These are phyloP conservation scores for Boletus barrowsii DNA, from an alignment of 768 basidiomycete genomes.

Conservation along the genomic window DNA sequence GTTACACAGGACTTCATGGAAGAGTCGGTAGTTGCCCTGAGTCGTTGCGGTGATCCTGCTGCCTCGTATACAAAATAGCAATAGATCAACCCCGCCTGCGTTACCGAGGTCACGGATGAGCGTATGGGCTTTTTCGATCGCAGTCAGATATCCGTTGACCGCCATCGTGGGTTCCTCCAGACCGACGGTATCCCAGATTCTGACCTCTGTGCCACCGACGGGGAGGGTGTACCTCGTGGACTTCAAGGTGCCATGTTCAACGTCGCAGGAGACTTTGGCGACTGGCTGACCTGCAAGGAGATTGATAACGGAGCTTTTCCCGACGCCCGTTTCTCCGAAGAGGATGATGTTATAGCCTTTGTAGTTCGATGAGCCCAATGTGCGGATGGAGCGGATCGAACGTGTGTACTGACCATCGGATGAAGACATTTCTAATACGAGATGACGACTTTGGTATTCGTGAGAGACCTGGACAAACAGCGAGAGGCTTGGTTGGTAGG, in stretches of 20 bases:
- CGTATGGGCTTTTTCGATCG: slow-evolving; percentile 27
- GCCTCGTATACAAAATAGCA: slow-evolving; percentile 39
- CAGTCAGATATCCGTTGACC: slow-evolving; percentile 25
- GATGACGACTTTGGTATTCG: slow-evolving; percentile 5
- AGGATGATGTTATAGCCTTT: slow-evolving; percentile 28
- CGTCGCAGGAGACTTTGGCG: slow-evolving; percentile 33
- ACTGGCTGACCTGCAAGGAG: slow-evolving; percentile 31
- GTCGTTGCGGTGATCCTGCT: slow-evolving; percentile 28
- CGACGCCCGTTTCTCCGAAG: slow-evolving; percentile 32
- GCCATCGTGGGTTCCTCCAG: slow-evolving; percentile 31
- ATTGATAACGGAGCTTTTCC: slow-evolving; percentile 46
- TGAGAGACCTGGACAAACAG: slow-evolving; percentile 2
- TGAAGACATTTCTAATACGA: slow-evolving; percentile 15
- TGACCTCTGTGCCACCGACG: slow-evolving; percentile 8
- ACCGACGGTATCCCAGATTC: slow-evolving; percentile 30
- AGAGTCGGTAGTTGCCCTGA: slow-evolving; percentile 39
- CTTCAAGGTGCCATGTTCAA: slow-evolving; percentile 33
- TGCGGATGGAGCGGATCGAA: neutral
- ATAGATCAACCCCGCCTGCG: slow-evolving; percentile 31
- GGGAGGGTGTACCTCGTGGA: slow-evolving; percentile 24
- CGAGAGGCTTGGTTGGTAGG: neutral
- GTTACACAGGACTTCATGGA: slow-evolving; percentile 38
- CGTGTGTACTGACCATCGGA: slow-evolving; percentile 13
- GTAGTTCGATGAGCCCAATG: neutral
- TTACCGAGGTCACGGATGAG: slow-evolving; percentile 24